Percentiles rank a stretch among this genome's conserved stretches.
Conservation (phyloP, 2,329 filamentous ascomycete genomes). For the Nigrospora sphaerica region DNA sequence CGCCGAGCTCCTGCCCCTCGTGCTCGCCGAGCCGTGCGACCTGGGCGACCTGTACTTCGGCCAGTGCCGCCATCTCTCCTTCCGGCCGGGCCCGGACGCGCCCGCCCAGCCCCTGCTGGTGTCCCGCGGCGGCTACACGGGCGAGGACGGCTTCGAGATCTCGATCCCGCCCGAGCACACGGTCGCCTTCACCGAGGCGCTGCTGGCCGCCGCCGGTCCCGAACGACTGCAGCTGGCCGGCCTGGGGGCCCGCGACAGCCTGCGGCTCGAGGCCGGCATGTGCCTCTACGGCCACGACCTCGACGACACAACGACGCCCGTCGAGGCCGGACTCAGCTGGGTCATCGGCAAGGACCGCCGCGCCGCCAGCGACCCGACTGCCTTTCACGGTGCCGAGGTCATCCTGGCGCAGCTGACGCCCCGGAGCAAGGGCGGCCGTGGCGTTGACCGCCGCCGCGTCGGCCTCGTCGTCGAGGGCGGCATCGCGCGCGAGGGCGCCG, state of each 20-base stretch:
- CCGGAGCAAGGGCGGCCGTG: slow-evolving; percentile 63
- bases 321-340: slow-evolving; percentile 60
- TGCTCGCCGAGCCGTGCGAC: slow-evolving; percentile 47
- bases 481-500: slow-evolving; percentile 81
- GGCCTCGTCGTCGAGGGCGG: slow-evolving; percentile 79
- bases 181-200: slow-evolving; percentile 57
- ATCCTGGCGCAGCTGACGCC: slow-evolving; percentile 72
- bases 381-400: slow-evolving; percentile 78
- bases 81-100: slow-evolving; percentile 52
- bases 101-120: slow-evolving; percentile 56
- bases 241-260: slow-evolving; percentile 82
- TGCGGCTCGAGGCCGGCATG: slow-evolving; percentile 95
- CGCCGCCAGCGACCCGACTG: slow-evolving; percentile 37
- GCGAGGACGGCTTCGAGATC: slow-evolving; percentile 97
- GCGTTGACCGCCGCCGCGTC: slow-evolving; percentile 66
- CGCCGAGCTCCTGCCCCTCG: slow-evolving; percentile 57
- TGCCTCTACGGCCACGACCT: slow-evolving; percentile 99
- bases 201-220: slow-evolving; percentile 58
- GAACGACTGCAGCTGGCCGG: slow-evolving; percentile 70
- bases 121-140: slow-evolving; percentile 89
- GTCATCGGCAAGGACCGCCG: slow-evolving; percentile 75
- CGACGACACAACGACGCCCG: slow-evolving; percentile 62
- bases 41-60: slow-evolving; percentile 77
- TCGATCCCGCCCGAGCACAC: slow-evolving; percentile 67
- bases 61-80: slow-evolving; percentile 56